Evolutionary conservation across 371 early-diverging fungal genomes (phyloP).

Genomic region (Circinella umbellata): DNA sequence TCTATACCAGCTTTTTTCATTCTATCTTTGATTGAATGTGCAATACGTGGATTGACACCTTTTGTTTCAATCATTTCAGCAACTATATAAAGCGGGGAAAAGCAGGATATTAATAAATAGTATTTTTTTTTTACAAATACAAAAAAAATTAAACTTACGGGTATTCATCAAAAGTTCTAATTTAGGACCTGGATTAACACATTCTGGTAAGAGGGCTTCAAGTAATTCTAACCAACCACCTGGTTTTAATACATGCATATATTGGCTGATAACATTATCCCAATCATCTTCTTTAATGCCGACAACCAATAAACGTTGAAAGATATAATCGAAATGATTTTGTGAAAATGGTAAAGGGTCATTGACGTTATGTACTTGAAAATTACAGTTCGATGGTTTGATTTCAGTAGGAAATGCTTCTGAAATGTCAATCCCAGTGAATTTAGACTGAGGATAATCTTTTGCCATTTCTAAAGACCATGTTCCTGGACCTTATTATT

Average conservation of each 20-base stretch:
- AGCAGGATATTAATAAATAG: not conserved
- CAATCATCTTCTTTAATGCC: conserved; percentile 37
- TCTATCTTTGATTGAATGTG: conserved; percentile 2
- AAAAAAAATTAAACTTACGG: conserved; percentile 1
- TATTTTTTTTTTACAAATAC: not conserved
- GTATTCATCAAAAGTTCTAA: conserved; percentile 6
- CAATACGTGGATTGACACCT: conserved; percentile 6
- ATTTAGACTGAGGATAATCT: conserved; percentile 23
- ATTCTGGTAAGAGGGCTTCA: conserved; percentile 13
- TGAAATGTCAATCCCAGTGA: conserved; percentile 25
- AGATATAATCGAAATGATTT: conserved; percentile 57
- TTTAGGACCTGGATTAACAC: conserved; percentile 14
- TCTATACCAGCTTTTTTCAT: conserved; percentile 2
- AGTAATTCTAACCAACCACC: conserved; percentile 32
- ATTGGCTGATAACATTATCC: conserved; percentile 13
- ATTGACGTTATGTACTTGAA: conserved; percentile 55
- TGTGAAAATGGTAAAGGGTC: conserved; percentile 57
- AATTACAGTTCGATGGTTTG: conserved; percentile 37
- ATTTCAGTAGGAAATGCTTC: conserved; percentile 22
- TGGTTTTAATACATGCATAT: conserved; percentile 20
- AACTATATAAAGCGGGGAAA: not conserved
- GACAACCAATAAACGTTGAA: conserved; percentile 50
- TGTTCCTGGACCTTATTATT: conserved; percentile 31
- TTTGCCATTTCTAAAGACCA: conserved; percentile 31
- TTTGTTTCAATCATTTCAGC: not conserved